Evolutionary conservation across 345 rosid genomes (phyloP).

Genomic region (Lepidium sativum): DNA sequence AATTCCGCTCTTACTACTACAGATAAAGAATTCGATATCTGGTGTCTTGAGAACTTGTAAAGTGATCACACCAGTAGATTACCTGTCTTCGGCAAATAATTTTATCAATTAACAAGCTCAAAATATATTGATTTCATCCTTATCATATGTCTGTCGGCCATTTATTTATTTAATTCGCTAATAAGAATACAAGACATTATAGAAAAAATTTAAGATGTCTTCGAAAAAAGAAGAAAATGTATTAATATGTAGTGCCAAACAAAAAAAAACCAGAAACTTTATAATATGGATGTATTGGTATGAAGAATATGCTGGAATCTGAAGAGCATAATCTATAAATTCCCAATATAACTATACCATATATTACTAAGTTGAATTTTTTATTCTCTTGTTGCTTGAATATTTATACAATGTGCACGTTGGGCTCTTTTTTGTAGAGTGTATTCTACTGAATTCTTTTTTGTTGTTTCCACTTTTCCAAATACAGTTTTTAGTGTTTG

Average conservation of each 20-base stretch:
- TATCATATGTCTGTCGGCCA: slow-evolving; percentile 16
- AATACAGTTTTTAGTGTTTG: not conserved
- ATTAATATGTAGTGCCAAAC: not conserved
- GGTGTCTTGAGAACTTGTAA: too few relatives aligned
- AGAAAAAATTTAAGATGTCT: not conserved
- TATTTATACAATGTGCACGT: slow-evolving; percentile 11
- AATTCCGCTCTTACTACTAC: too few relatives aligned
- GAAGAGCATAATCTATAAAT: slow-evolving; percentile 2
- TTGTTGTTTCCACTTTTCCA: not conserved
- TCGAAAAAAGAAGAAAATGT: not conserved
- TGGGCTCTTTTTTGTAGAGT: not conserved
- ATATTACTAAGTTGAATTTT: not conserved
- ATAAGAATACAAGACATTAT: not conserved
- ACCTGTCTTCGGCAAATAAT: too few relatives aligned
- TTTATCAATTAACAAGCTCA: not conserved
- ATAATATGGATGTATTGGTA: too few relatives aligned
- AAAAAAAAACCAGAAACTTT: slow-evolving; percentile 2
- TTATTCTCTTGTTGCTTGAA: not conserved
- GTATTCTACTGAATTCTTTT: not conserved
- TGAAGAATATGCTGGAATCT: too few relatives aligned
- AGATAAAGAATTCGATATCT: too few relatives aligned
- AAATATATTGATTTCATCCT: not conserved
- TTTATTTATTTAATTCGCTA: not conserved
- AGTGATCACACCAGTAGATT: too few relatives aligned
- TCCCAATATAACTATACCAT: too few relatives aligned